These are phyloP conservation scores for Phytophthora sp. DNA, from an alignment of 352 stramenopile genomes.

Conservation along the genomic window DNA sequence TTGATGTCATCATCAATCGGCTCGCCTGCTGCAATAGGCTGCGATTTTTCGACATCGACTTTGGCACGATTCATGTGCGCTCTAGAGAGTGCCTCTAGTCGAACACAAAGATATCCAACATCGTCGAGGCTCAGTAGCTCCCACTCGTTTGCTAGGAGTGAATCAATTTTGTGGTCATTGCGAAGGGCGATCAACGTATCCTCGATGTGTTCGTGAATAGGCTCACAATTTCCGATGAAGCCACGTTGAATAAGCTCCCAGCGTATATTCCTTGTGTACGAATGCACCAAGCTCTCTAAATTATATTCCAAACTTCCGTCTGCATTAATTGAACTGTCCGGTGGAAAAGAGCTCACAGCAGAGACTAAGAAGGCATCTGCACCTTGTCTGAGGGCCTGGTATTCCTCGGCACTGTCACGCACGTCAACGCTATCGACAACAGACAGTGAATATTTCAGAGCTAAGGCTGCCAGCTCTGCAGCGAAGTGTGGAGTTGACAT, in stretches of 20 bases:
- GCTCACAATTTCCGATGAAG: slow-evolving; percentile 20
- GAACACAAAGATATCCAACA: slow-evolving; percentile 33
- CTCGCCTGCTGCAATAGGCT: not conserved
- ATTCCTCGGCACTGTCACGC: slow-evolving; percentile 3
- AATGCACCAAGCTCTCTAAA: slow-evolving; percentile 18
- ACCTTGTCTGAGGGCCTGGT: slow-evolving; percentile 3
- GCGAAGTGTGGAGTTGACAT: slow-evolving; percentile 35
- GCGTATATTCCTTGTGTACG: slow-evolving; percentile 14
- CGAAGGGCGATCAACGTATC: slow-evolving; percentile 9
- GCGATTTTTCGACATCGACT: slow-evolving; percentile 28
- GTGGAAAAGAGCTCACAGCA: not conserved
- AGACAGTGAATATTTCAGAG: slow-evolving; percentile 17
- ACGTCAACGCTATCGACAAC: slow-evolving; percentile 4
- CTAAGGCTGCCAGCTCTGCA: slow-evolving; percentile 33
- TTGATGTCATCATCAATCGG: too few relatives aligned
- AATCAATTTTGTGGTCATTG: slow-evolving; percentile 34
- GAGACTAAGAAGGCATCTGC: slow-evolving; percentile 13
- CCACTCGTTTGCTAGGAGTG: slow-evolving; percentile 48
- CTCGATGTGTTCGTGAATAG: not conserved
- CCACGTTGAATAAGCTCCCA: slow-evolving; percentile 39
- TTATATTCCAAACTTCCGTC: slow-evolving; percentile 14
- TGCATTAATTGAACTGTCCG: slow-evolving; percentile 4
- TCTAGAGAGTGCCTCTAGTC: slow-evolving; percentile 41
- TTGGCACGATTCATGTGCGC: slow-evolving; percentile 46
- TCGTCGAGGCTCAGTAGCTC: slow-evolving; percentile 44